Base-by-base conservation (phyloP, 2,329 filamentous ascomycete species). In the Hysterium pulicare region DNA sequence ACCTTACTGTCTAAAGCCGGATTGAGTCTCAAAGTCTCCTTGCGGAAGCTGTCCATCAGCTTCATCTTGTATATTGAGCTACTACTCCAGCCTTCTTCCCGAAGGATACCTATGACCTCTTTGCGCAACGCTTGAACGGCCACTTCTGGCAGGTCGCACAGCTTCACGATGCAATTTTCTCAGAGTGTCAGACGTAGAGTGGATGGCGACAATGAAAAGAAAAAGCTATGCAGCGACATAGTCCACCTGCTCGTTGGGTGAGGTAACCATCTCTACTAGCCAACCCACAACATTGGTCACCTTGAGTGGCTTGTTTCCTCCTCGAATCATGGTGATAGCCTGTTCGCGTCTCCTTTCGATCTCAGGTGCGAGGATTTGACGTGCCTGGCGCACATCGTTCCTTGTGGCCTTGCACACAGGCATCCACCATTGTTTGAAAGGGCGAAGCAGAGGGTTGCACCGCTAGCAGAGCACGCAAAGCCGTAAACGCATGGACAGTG, bases 281-380 rank as follows among this genome's bases (percentile, higher is more conserved):
- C 50, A 62, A 3, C 38, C 50, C 32, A 56, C 51, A 4, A 47
- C 40, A 41, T 59, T 56, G 32, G 45, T 40, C 16, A 46, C 48
- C 46, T 55, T 54, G 9, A 16, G 16, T 11, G 43, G 36, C 31
- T 43, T 51, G 15, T 38, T 35, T n/a, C 28, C 28, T 5, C 13
- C 28, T 31, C 16, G 13, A 16, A 31, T 31, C 13, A n/a, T 16
- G 13, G 28, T 16, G 3, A 3, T 16, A 57, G 48, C 23, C 45
- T 39, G 6, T 45, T 42, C 17, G 48, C 44, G 19, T 33, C 69
- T 57, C 17, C 55, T 48, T 2, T 56, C 33, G 20, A 71, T 55
- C 32, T 63, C 61, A 0, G 67, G 64, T 2, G 53, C 38, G 38
- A 72, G 58, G 5, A 71, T 53, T 19, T 55, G 41, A 24, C 61